Evolutionary conservation across 495 filamentous ascomycete species (phyloP), one percentile per base, ranked within the genome.

Genomic region (Xylaria flabelliformis): DNA sequence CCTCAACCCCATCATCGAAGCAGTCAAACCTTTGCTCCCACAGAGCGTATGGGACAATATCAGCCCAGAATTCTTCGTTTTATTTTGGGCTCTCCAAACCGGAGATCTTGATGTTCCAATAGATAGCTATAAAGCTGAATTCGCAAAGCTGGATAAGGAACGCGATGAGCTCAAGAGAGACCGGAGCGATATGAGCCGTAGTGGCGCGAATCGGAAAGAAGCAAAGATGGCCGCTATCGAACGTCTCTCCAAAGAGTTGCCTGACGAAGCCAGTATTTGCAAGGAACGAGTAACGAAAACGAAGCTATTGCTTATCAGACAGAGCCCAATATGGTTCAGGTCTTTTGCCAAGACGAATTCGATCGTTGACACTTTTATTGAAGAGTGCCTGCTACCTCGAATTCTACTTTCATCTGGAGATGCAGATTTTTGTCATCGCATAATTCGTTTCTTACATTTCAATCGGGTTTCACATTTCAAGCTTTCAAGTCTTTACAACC

Each of bases 1-100:
- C 3, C 88, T 98, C 50, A 88, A 92, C 73, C 89, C 90, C 21
- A 85, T 98, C 8, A 92, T 94, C 69, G 86, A 91, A 17, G 82
- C 90, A 61, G 85, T 97, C 26, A 85, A 87, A 67, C 83, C 82
- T 4, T 81, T 87, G 1, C 74, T 95, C n/a, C 88, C 93, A 3
- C 74, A 84, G 10, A 85, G 89, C 26, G 87, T 87, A 1, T 94
- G 91, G 87, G 85, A 88, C 24, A 83, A 86, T 12, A 82, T 97
- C 55, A 94, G 89, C 58, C 83, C 91, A 2, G 85, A 90, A 42
- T 97, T 97, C 78, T 97, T 94, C 77, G 90, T 93, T 39, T 92
- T 93, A 3, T 99, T 99, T 84, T 99, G 97, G 97, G 91, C 94
- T 61, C 86, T 97, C 19, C 89, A 93, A 29, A 88, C 94, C 17